Evolutionary conservation across 23 red algal genomes (phyloP).

Genomic region (Porphyridium purpureum): DNA sequence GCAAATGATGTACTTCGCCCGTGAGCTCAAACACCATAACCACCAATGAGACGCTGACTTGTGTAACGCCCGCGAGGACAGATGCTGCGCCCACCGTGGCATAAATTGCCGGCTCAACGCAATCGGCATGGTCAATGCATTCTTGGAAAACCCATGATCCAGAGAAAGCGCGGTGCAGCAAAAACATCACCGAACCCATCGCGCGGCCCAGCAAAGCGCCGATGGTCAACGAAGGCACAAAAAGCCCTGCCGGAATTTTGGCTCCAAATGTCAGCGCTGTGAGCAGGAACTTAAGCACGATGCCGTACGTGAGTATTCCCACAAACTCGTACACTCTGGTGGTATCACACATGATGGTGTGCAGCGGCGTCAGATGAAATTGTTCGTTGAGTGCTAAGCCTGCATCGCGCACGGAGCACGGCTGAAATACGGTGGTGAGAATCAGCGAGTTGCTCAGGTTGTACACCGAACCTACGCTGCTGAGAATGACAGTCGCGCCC

Average conservation of each 20-base stretch:
- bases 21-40: conserved; percentile 92
- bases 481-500: conserved; percentile 29
- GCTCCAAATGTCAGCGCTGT: conserved; percentile 68
- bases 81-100: conserved; percentile 61
- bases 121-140: conserved; percentile 34
- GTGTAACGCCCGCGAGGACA: conserved; percentile 64
- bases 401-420: conserved; percentile 18
- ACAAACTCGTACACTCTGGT: conserved; percentile 11
- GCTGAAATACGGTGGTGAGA: conserved; percentile 34
- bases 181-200: conserved; percentile 29
- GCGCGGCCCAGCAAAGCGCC: conserved; percentile 45
- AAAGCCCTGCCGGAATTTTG: conserved; percentile 60
- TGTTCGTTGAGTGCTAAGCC: conserved; percentile 16
- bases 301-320: conserved; percentile 24
- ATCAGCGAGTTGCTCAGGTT: conserved; percentile 57
- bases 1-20: conserved; percentile 44
- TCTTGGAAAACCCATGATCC: conserved; percentile 39
- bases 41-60: conserved; percentile 68
- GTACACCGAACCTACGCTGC: conserved; percentile 34
- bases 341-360: conserved; percentile 43
- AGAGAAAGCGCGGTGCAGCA: conserved; percentile 12
- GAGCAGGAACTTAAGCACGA: conserved; percentile 36
- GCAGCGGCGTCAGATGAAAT: too few species aligned
- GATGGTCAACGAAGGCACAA: conserved; percentile 84
- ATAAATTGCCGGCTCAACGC: conserved; percentile 61